These are phyloP conservation scores for Pseudoscleropodium purum DNA, from an alignment of 225 moss, liverwort and hornwort genomes.

Conservation along the genomic window DNA sequence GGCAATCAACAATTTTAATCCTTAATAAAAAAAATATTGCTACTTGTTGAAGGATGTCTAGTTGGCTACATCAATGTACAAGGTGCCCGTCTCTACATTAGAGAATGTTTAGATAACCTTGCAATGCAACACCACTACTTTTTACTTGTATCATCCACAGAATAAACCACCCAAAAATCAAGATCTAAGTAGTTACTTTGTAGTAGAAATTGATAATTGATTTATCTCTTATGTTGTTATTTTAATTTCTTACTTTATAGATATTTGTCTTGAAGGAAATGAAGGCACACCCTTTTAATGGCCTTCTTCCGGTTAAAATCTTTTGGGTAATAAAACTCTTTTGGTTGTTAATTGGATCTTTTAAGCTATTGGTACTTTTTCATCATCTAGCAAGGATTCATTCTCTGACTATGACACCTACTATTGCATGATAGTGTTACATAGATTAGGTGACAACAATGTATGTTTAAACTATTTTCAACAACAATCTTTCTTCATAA, in stretches of 20 bases:
- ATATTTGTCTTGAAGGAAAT: fast-evolving
- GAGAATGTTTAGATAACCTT: fast-evolving
- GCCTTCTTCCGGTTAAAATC: not conserved
- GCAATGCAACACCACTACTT: not conserved
- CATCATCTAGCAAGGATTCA: not conserved
- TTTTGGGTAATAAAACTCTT: not conserved
- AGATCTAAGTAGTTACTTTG: not conserved
- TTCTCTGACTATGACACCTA: not conserved
- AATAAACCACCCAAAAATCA: not conserved
- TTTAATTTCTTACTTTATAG: not conserved
- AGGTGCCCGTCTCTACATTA: fast-evolving
- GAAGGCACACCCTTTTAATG: not conserved
- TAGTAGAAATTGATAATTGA: not conserved
- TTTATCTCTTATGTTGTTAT: fast-evolving
- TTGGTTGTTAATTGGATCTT: not conserved
- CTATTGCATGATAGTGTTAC: too few relatives aligned
- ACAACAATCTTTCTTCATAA: too few relatives aligned
- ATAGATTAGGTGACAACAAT: too few relatives aligned
- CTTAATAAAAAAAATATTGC: not conserved
- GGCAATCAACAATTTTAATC: fast-evolving
- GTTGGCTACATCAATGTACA: fast-evolving
- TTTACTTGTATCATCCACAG: not conserved
- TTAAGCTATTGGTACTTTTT: not conserved
- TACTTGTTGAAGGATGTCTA: not conserved
- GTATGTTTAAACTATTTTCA: too few relatives aligned